Evolutionary conservation across 306 rosid species (phyloP), one percentile per base, ranked within the genome.

Genomic region (Cyamopsis tetragonoloba): DNA sequence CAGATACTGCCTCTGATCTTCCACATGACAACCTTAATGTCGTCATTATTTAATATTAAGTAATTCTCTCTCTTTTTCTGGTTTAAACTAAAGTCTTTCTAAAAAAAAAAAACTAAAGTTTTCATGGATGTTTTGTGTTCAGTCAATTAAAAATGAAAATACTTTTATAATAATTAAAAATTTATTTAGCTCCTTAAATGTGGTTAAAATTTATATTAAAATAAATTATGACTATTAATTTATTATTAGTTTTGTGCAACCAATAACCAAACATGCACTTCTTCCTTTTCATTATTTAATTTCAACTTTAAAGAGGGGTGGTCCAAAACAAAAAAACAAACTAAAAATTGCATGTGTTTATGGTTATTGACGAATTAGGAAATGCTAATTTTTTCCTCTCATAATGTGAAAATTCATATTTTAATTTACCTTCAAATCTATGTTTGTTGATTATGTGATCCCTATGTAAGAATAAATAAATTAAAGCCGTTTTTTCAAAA

Each of bases 341-440:
- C 6, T 1, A 6, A 13, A 62, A 2, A 32, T 31, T 32, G 22
- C 7, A 34, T 0, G 6, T 1, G 9, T 28, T 28, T 65, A 18
- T 28, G 60, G 47, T 31, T 66, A 19, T 66, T 13, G 14, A 31
- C 32, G n/a, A 65, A 65, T 65, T 46, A 17, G 34, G 68, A 39
- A 66, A 35, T 3, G 62, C 37, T 23, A 17, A 35, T 50, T 50
- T 50, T 50, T 34, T 13, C 28, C 62, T 23, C 50, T 49, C 17
- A 24, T n/a, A 49, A 67, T 23, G 7, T 50, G 3, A 38, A 7
- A 20, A 6, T 49, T 1, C 6, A 46, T 18, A 66, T 22, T 49
- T 66, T 20, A 48, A 34, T 28, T 23, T n/a, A 61, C 14, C 15
- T 66, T 23, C 31, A 10, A 17, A 5, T 10, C 18, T 51, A 0